Evolutionary conservation across 208 protist species (phyloP).

Genomic region (Leishmania guyanensis): DNA sequence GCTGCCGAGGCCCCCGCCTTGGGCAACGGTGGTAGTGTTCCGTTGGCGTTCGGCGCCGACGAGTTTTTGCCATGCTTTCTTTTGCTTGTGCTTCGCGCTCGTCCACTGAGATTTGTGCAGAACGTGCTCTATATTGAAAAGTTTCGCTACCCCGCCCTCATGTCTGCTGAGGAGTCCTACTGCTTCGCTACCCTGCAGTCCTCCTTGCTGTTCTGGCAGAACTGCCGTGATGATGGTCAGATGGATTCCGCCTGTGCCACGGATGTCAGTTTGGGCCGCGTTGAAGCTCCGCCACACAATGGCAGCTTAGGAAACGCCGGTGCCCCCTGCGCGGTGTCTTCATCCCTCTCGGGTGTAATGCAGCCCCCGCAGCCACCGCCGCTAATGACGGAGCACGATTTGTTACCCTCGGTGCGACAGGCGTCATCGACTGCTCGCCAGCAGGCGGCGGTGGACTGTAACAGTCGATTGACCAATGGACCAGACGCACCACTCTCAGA

Average conservation of each 20-base stretch:
- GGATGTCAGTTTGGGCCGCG: neutral
- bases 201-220: conserved; percentile 62
- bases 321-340: neutral
- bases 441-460: neutral
- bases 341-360: neutral
- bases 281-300: neutral
- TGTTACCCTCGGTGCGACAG: conserved; percentile 56
- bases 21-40: neutral
- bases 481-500: neutral
- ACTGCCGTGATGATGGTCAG: conserved; percentile 42
- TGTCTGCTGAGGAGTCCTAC: conserved; percentile 71
- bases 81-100: conserved; percentile 70
- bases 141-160: conserved; percentile 44
- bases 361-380: conserved; percentile 4
- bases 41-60: conserved; percentile 68
- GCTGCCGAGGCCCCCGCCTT: neutral
- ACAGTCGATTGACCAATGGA: neutral
- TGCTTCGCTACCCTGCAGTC: conserved; percentile 73
- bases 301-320: neutral
- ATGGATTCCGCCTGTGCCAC: conserved; percentile 6
- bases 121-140: conserved; percentile 75
- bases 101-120: conserved; percentile 66
- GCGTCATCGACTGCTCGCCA: conserved; percentile 21
- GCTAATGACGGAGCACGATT: conserved; percentile 36
- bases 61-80: conserved; percentile 87